Conservation (phyloP, 1,284 basidiomycete genomes). For the Rhodotorula sp. region DNA sequence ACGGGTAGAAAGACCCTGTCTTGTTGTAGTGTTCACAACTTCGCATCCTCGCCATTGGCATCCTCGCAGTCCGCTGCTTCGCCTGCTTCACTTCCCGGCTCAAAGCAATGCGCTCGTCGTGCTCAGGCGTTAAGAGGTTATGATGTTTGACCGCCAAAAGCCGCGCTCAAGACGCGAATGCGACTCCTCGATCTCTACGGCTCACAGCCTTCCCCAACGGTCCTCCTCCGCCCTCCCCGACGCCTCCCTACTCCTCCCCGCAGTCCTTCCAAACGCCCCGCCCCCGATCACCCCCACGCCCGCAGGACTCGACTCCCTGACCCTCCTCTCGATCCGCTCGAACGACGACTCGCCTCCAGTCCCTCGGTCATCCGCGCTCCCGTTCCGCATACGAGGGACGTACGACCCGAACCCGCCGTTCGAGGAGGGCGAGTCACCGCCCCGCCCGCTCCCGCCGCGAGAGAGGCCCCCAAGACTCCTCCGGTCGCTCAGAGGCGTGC, state of each 20-base stretch:
- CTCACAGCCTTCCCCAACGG: constrained; percentile 6
- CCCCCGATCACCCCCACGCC: constrained; percentile 10
- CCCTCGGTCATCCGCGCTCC: not conserved
- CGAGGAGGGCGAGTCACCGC: not conserved
- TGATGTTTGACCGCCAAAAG: not conserved
- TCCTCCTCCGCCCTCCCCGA: not conserved
- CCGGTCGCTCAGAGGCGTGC: not conserved
- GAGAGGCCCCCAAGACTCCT: not conserved
- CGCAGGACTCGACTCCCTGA: constrained; percentile 10
- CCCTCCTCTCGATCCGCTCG: constrained; percentile 12
- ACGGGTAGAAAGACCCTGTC: no score
- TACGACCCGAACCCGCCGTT: constrained; percentile 19
- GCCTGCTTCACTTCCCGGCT: no score
- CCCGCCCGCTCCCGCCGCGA: constrained; percentile 1
- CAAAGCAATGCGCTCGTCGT: no score
- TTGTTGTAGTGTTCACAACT: not conserved
- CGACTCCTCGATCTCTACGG: not conserved
- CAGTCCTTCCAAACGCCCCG: not conserved
- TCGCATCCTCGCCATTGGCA: not conserved
- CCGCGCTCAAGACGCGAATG: not conserved
- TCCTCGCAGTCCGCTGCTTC: no score
- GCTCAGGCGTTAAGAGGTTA: no score
- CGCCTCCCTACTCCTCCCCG: not conserved
- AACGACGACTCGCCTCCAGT: constrained; percentile 1
- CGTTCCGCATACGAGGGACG: constrained; percentile 9